Percentiles rank a stretch among this genome's conserved stretches.
Evolutionary conservation across 139 green algal genomes (phyloP).

Genomic region (Haematococcus sp.): DNA sequence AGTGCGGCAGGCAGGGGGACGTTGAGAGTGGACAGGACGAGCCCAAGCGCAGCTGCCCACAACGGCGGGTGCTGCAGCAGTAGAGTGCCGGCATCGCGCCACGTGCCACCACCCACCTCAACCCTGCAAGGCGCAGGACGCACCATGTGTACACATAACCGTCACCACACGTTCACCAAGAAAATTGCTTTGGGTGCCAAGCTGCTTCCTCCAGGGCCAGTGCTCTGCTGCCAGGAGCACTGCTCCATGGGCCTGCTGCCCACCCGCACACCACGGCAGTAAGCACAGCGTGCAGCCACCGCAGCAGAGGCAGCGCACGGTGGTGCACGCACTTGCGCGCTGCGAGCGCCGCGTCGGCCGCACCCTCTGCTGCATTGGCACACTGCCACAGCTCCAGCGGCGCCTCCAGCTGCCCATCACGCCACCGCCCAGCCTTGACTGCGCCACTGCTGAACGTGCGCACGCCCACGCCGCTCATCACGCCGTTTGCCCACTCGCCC

Average conservation of each 20-base stretch:
- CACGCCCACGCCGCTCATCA: slow-evolving; percentile 65
- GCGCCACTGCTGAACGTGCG: slow-evolving; percentile 66
- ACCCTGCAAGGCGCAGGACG: slow-evolving; percentile 25
- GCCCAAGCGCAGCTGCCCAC: slow-evolving; percentile 21
- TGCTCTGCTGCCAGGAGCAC: no score
- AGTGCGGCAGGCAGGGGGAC: slow-evolving; percentile 21
- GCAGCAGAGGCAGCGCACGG: background rate
- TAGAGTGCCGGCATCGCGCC: slow-evolving; percentile 27
- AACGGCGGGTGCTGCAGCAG: slow-evolving; percentile 35
- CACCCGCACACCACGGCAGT: background rate
- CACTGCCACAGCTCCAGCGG: slow-evolving; percentile 71
- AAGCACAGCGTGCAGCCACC: background rate
- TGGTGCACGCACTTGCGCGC: slow-evolving; percentile 27
- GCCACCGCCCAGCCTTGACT: slow-evolving; percentile 65
- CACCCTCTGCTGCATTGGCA: slow-evolving; percentile 61
- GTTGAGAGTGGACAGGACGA: background rate
- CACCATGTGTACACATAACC: background rate
- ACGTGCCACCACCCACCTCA: slow-evolving; percentile 46
- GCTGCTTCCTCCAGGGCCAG: no score
- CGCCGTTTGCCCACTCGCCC: slow-evolving; percentile 74
- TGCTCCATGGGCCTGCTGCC: no score
- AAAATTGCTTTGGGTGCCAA: no score
- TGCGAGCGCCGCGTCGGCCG: slow-evolving; percentile 57
- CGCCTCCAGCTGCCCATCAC: slow-evolving; percentile 47
- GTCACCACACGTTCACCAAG: background rate